Conservation (phyloP, 108 stramenopile genomes). For the Cyclotella choctawhatcheeana region DNA sequence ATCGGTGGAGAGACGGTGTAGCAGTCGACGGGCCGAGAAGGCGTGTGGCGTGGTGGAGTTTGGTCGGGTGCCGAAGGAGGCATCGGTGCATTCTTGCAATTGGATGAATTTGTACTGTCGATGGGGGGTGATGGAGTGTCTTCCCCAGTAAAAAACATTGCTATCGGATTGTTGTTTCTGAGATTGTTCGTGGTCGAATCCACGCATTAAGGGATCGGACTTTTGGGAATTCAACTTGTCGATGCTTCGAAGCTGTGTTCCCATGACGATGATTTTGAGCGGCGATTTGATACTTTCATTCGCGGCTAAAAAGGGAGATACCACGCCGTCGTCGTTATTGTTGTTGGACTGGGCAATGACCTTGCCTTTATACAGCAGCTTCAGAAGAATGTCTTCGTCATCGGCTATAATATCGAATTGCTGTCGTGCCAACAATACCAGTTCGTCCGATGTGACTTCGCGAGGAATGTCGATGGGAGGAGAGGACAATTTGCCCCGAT, state of each 20-base stretch:
- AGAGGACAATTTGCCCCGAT: slow-evolving; percentile 22
- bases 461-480: slow-evolving; percentile 12
- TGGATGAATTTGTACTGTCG: slow-evolving; percentile 66
- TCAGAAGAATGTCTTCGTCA: slow-evolving; percentile 23
- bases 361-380: slow-evolving; percentile 31
- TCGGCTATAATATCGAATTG: slow-evolving; percentile 17
- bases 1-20: slow-evolving; percentile 69
- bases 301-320: slow-evolving; percentile 38
- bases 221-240: slow-evolving; percentile 50
- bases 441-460: slow-evolving; percentile 10
- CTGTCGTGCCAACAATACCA: slow-evolving; percentile 28
- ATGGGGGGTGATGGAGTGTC: slow-evolving; percentile 22
- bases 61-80: slow-evolving; percentile 66
- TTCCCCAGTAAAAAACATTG: slow-evolving; percentile 46
- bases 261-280: slow-evolving; percentile 73
- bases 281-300: slow-evolving; percentile 25
- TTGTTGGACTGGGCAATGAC: slow-evolving; percentile 12
- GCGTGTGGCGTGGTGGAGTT: slow-evolving; percentile 64
- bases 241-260: slow-evolving; percentile 32
- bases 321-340: neutral
- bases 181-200: slow-evolving; percentile 53
- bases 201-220: slow-evolving; percentile 81
- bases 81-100: slow-evolving; percentile 63
- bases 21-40: slow-evolving; percentile 66
- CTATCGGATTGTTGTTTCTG: neutral